Evolutionary conservation across 352 stramenopile genomes (phyloP).

Genomic region (Phytopythium montanum): DNA sequence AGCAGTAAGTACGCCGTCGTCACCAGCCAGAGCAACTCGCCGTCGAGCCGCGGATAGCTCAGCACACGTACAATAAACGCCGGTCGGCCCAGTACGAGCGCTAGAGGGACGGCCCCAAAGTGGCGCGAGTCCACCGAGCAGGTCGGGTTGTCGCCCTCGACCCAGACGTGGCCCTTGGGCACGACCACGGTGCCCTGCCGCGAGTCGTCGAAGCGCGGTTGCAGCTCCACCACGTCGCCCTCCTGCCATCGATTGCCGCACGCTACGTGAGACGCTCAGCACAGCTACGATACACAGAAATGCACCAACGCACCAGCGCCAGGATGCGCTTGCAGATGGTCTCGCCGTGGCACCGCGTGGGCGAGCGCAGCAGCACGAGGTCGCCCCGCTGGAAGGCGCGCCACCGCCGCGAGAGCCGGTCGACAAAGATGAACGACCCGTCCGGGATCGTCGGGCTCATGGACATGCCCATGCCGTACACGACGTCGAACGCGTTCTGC

Average conservation of each 20-base stretch:
- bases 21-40: too few species aligned
- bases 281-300: background rate
- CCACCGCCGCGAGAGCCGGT: slow-evolving; percentile 70
- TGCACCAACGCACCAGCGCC: slow-evolving; percentile 43
- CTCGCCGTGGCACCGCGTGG: slow-evolving; percentile 61
- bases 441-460: slow-evolving; percentile 82
- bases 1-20: background rate
- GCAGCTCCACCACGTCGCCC: slow-evolving; percentile 74
- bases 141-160: slow-evolving; percentile 95
- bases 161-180: slow-evolving; percentile 93
- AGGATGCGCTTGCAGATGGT: slow-evolving; percentile 88
- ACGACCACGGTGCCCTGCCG: slow-evolving; percentile 64
- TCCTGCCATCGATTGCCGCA: slow-evolving; percentile 34
- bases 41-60: too few species aligned
- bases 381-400: slow-evolving; percentile 65
- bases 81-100: slow-evolving; percentile 83
- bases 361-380: slow-evolving; percentile 80
- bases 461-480: slow-evolving; percentile 81
- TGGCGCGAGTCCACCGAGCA: slow-evolving; percentile 94
- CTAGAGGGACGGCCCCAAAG: slow-evolving; percentile 90
- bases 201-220: slow-evolving; percentile 60
- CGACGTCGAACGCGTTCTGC: slow-evolving; percentile 67
- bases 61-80: slow-evolving; percentile 45
- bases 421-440: slow-evolving; percentile 81
- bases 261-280: background rate